Evolutionary conservation across 2,329 filamentous ascomycete genomes (phyloP), one percentile per base, ranked within the genome.

Genomic region (Didymella pinodella): DNA sequence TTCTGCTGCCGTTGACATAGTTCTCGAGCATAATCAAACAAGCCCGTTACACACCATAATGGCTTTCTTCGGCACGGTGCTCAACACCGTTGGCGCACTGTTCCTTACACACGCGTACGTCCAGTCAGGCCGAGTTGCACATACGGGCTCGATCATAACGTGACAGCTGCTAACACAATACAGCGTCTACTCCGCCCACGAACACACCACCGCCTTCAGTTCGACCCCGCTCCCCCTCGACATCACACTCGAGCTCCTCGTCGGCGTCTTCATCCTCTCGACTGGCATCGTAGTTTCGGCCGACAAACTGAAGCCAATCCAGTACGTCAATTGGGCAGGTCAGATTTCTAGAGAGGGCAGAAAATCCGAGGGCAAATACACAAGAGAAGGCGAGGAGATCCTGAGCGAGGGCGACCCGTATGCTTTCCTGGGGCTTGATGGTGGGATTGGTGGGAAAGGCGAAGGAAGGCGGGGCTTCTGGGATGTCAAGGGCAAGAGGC

Each of bases 171-270:
- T 75, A 59, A 75, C 51, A 32, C 29, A 28, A 5, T 12, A 53
- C 75, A 99, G 95, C 64, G 96, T 93, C 80, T 99, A 98, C 80
- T 99, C 95, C 50, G 93, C 93, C 46, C 91, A 97, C 78, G 95
- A 99, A 80, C 91, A 97, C 80, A 90, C 92, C 7, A 84, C 88
- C 22, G 85, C 96, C 48, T 86, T 88, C 83, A 78, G 57, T 64
- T 75, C 64, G 57, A 66, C 84, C 16, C 70, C 70, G 14, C 84
- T 98, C 1, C 94, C 95, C 0, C 79, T 91, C 62, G 95, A 99
- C 73, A 96, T 99, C 69, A 87, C 88, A 36, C 84, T 96, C 67
- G 95, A 99, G 79, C 93, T 93, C 0, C 82, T 98, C 16, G 77
- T 90, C 43, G 91, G 93, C 1, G 89, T 95, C 5, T 77, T 96